Evolutionary conservation across 352 stramenopile genomes (phyloP).

Genomic region (Globisporangium spiculum): DNA sequence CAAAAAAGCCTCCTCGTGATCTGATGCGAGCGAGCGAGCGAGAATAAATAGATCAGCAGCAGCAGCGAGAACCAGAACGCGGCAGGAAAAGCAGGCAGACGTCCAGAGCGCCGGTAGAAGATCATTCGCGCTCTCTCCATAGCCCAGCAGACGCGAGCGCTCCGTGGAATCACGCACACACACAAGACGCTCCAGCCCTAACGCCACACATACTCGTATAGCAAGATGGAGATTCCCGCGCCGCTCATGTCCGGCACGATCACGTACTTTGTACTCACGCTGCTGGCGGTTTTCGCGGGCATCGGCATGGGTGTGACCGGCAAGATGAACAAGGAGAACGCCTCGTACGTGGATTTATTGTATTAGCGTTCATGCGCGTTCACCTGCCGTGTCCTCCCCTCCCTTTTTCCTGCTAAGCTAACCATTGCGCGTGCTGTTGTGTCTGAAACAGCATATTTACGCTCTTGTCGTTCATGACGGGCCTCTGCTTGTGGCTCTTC

Average conservation of each 20-base stretch:
- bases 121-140: neutral
- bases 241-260: slow-evolving; percentile 80
- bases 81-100: neutral
- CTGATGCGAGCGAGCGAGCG: neutral
- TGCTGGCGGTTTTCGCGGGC: slow-evolving; percentile 73
- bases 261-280: slow-evolving; percentile 85
- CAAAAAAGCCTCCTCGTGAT: neutral
- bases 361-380: neutral
- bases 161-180: neutral
- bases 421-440: neutral
- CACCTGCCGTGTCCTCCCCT: slow-evolving; percentile 5
- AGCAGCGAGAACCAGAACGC: neutral
- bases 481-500: slow-evolving; percentile 88
- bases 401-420: neutral
- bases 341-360: slow-evolving; percentile 53
- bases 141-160: neutral
- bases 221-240: slow-evolving; percentile 67
- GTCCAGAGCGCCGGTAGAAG: neutral
- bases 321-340: slow-evolving; percentile 84
- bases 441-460: slow-evolving; percentile 69
- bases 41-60: neutral
- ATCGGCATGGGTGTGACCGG: slow-evolving; percentile 76
- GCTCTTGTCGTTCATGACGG: slow-evolving; percentile 76
- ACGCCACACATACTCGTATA: neutral
- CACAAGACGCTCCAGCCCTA: neutral